phyloP scores from a whole-genome alignment of 495 filamentous ascomycete genomes.

The Xylaria palmicola region DNA sequence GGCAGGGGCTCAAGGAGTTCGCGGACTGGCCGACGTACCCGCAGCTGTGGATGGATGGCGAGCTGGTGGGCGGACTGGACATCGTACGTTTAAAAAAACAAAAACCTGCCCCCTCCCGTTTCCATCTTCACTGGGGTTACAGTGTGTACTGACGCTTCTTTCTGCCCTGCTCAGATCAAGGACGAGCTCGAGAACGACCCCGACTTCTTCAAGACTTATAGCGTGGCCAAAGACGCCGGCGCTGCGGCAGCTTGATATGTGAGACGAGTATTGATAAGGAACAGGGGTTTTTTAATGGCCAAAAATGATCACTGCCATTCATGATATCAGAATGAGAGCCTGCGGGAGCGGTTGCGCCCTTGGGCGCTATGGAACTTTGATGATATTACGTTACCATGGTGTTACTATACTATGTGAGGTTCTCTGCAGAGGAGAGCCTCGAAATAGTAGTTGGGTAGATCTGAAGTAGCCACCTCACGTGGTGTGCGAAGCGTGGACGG shows the following conservation, averaged over 20 bases:
- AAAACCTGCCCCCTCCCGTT: not conserved
- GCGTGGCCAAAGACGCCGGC: constrained; percentile 45
- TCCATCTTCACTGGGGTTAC: not conserved
- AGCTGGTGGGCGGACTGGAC: constrained; percentile 89
- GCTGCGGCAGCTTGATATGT: constrained; percentile 26
- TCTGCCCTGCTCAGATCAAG: constrained; percentile 45
- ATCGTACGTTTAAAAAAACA: constrained; percentile 67
- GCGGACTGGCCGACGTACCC: constrained; percentile 97
- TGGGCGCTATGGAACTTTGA: not conserved
- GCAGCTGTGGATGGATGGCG: constrained; percentile 79
- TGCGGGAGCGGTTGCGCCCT: not conserved
- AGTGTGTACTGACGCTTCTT: constrained; percentile 20
- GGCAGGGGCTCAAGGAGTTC: constrained; percentile 92
- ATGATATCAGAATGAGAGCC: not conserved
- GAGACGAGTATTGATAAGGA: not conserved
- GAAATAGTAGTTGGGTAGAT: not conserved
- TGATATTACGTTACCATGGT: not conserved
- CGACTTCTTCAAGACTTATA: constrained; percentile 73
- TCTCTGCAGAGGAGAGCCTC: not conserved
- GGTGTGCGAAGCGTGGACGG: not conserved
- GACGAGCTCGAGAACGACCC: constrained; percentile 63
- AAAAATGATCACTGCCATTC: not conserved
- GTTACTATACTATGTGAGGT: not conserved
- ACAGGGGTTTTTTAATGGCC: not conserved
- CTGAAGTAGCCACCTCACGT: not conserved